A percentile compares a stretch with the other conserved stretches of the same genome.
Conservation (phyloP, 1,139 yeast genomes). For the Magnusiomyces ingens region DNA sequence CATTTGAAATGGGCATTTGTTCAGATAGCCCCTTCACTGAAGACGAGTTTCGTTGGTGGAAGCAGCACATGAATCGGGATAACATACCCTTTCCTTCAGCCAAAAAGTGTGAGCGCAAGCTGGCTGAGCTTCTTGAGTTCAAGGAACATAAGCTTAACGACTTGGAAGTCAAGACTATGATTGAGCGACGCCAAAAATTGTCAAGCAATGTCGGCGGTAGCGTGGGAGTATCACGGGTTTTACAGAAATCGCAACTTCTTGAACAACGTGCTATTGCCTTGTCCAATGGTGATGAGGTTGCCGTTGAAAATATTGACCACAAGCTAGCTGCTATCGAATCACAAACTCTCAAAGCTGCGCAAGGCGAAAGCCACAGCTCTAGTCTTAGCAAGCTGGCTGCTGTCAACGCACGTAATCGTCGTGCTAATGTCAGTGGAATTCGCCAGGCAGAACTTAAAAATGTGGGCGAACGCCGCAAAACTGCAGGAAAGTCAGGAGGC, state of each 20-base stretch:
- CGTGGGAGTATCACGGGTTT: constrained; percentile 71
- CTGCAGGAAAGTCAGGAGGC: constrained; percentile 38
- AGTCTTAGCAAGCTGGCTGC: constrained; percentile 44
- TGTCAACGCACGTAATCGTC: constrained; percentile 77
- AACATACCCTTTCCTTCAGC: constrained; percentile 55
- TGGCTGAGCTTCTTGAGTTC: constrained; percentile 53
- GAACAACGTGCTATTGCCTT: constrained; percentile 72
- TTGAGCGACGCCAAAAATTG: constrained; percentile 61
- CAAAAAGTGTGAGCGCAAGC: constrained; percentile 62
- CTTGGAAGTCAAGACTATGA: constrained; percentile 72
- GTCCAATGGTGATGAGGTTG: constrained; percentile 52
- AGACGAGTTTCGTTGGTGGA: constrained; percentile 72
- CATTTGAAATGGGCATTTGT: constrained; percentile 68
- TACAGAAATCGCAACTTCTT: constrained; percentile 63
- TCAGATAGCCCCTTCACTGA: constrained; percentile 64
- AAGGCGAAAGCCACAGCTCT: constrained; percentile 19
- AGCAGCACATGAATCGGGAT: constrained; percentile 52
- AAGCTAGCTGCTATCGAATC: constrained; percentile 42
- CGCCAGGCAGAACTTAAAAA: constrained; percentile 73
- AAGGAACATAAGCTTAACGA: constrained; percentile 62
- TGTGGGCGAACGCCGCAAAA: constrained; percentile 49
- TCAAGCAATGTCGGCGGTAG: constrained; percentile 31
- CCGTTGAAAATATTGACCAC: constrained; percentile 47
- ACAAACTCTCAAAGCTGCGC: constrained; percentile 20
- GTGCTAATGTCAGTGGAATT: constrained; percentile 66